phyloP scores from a whole-genome alignment of 306 rosid species.

The Begonia peltatifolia region DNA sequence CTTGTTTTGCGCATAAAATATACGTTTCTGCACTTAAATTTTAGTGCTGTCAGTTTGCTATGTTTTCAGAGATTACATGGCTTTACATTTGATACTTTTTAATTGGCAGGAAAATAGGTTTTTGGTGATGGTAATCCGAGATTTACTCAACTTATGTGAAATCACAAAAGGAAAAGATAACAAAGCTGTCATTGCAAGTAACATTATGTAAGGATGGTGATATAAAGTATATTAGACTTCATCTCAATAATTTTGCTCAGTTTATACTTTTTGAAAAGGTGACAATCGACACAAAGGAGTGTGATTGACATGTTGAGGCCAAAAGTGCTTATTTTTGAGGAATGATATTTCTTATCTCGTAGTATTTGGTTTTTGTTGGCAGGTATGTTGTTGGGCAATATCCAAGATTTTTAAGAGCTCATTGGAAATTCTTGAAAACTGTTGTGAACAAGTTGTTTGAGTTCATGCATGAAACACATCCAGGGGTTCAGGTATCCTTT shows the following conservation, averaged over 20 bases:
- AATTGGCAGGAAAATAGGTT: conserved; percentile 81
- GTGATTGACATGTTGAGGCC: no score
- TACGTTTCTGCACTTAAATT: no score
- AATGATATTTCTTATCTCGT: no score
- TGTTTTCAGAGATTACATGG: no score
- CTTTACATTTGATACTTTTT: conserved; percentile 3
- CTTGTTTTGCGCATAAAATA: no score
- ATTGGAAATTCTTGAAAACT: conserved; percentile 93
- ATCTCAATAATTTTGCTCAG: neutral
- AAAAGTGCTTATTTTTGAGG: no score
- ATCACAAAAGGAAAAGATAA: conserved; percentile 96
- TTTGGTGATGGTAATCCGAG: conserved; percentile 99
- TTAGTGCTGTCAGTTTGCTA: no score
- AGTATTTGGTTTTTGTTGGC: conserved; percentile 12
- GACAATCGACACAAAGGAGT: no score
- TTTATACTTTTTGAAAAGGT: no score
- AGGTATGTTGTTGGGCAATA: conserved; percentile 99
- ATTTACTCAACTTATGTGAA: conserved; percentile 84
- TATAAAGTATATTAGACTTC: neutral
- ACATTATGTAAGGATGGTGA: conserved; percentile 60
- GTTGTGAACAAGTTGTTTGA: conserved; percentile 94
- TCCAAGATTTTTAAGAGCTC: conserved; percentile 91
- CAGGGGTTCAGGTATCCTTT: conserved; percentile 86
- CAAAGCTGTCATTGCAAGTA: conserved; percentile 98
- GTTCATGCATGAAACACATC: conserved; percentile 98